These are phyloP conservation scores for Ceriops zippeliana DNA, from an alignment of 345 rosid genomes.

Conservation along the genomic window DNA sequence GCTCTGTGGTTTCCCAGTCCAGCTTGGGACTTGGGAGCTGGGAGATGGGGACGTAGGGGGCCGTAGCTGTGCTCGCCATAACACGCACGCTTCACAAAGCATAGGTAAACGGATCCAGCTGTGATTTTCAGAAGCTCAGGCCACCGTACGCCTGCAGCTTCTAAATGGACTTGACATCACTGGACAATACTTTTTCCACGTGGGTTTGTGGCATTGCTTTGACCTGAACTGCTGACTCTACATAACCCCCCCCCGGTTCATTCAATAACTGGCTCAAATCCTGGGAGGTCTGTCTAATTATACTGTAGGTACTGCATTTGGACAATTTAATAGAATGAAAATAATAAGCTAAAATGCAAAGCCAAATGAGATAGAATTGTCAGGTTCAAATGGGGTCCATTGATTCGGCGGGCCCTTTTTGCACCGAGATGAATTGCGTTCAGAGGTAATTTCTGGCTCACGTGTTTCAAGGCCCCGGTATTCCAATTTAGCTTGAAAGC, in stretches of 20 bases:
- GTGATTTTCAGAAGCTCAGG: conserved; percentile 15
- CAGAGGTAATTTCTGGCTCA: not conserved
- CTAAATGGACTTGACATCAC: not conserved
- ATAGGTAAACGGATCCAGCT: conserved; percentile 1
- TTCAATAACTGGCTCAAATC: not conserved
- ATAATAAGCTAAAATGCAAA: conserved; percentile 2
- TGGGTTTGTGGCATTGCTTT: not conserved
- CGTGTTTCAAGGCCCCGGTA: not conserved
- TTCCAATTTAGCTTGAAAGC: too few species aligned
- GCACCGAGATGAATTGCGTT: not conserved
- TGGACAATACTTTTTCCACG: not conserved
- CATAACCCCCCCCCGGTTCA: not conserved
- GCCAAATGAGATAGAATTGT: conserved; percentile 11
- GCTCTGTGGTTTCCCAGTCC: too few species aligned
- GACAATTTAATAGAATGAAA: too few species aligned
- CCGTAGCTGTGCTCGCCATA: conserved; percentile 16
- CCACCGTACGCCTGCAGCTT: conserved; percentile 19
- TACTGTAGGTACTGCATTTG: not conserved
- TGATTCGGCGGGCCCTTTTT: conserved; percentile 32
- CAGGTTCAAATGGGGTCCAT: conserved; percentile 6
- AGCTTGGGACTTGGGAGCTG: not conserved
- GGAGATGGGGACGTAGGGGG: conserved; percentile 16
- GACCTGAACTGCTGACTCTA: conserved; percentile 8
- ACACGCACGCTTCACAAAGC: conserved; percentile 24
- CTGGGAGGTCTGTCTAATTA: not conserved